phyloP scores from a whole-genome alignment of 768 basidiomycete genomes.

The Stropharia rugosoannulata region DNA sequence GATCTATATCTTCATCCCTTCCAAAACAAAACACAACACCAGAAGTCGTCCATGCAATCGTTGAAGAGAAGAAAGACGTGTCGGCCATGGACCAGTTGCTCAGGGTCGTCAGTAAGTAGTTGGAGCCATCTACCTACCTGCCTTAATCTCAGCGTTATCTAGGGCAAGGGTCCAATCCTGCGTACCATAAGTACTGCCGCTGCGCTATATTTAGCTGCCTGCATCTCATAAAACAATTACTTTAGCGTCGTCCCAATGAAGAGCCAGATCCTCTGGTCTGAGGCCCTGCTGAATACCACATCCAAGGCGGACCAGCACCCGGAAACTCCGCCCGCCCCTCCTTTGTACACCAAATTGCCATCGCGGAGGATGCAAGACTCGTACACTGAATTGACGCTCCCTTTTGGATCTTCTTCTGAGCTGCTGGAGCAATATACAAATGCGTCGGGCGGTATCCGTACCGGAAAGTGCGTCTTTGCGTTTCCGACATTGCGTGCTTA shows the following conservation, averaged over 20 bases:
- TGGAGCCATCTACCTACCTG: not conserved
- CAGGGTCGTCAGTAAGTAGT: conserved; percentile 52
- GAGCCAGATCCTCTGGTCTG: conserved; percentile 54
- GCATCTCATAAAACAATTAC: not conserved
- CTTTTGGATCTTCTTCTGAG: conserved; percentile 57
- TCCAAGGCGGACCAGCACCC: conserved; percentile 13
- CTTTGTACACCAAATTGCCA: conserved; percentile 3
- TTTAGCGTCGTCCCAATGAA: conserved; percentile 61
- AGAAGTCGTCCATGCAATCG: conserved; percentile 27
- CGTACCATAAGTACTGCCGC: conserved; percentile 35
- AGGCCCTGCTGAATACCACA: conserved; percentile 46
- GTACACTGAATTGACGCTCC: conserved; percentile 63
- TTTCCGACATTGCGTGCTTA: not conserved
- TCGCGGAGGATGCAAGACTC: conserved; percentile 70
- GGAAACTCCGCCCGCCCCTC: not conserved
- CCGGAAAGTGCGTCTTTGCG: conserved; percentile 48
- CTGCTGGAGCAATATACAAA: conserved; percentile 71
- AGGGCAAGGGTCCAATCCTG: conserved; percentile 55
- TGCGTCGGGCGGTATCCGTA: conserved; percentile 68
- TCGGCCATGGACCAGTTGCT: conserved; percentile 56
- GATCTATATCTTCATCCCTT: not conserved
- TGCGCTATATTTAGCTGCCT: not conserved
- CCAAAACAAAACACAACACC: not conserved
- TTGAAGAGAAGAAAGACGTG: conserved; percentile 59
- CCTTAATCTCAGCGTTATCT: conserved; percentile 1